Conservation (phyloP, 805 yeast species). For the Zygoascus biomembranicola region DNA sequence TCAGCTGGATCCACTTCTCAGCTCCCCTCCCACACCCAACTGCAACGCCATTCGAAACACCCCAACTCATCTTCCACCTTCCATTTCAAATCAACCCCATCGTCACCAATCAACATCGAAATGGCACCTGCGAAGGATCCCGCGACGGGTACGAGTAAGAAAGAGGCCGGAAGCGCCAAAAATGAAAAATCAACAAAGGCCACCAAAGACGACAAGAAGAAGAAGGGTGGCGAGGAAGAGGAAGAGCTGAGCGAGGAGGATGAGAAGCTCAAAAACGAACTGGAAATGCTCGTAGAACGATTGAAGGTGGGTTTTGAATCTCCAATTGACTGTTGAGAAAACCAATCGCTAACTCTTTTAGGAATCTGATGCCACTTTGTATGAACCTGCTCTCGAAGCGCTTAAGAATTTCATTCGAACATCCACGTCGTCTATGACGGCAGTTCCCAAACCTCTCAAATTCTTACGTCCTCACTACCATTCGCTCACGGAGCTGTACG, state of each 20-base stretch:
- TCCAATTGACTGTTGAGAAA: constrained; percentile 13
- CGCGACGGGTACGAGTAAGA: constrained; percentile 1
- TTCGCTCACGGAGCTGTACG: constrained; percentile 54
- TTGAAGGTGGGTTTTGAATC: constrained; percentile 26
- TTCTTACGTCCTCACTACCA: constrained; percentile 85
- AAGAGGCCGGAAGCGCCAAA: background rate
- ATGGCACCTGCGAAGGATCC: constrained; percentile 11
- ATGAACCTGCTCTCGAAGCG: constrained; percentile 53
- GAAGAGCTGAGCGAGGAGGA: constrained; percentile 94
- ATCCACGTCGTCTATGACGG: constrained; percentile 97
- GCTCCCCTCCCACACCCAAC: background rate
- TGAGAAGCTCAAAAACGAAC: constrained; percentile 72
- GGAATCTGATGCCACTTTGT: constrained; percentile 36
- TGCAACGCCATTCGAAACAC: background rate
- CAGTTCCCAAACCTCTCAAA: constrained; percentile 97
- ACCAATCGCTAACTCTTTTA: constrained; percentile 34
- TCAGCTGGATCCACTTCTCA: no score
- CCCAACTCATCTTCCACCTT: background rate
- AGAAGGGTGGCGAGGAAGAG: constrained; percentile 36
- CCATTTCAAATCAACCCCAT: background rate
- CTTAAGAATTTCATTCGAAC: constrained; percentile 77
- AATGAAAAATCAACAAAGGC: background rate
- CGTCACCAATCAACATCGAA: constrained; percentile 2
- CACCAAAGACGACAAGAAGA: constrained; percentile 20
- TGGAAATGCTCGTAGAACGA: constrained; percentile 80